Percentiles rank a stretch among this genome's conserved stretches.
These are phyloP conservation scores for Aureobasidium sp. DNA, from an alignment of 2,329 filamentous ascomycete genomes.

Conservation along the genomic window DNA sequence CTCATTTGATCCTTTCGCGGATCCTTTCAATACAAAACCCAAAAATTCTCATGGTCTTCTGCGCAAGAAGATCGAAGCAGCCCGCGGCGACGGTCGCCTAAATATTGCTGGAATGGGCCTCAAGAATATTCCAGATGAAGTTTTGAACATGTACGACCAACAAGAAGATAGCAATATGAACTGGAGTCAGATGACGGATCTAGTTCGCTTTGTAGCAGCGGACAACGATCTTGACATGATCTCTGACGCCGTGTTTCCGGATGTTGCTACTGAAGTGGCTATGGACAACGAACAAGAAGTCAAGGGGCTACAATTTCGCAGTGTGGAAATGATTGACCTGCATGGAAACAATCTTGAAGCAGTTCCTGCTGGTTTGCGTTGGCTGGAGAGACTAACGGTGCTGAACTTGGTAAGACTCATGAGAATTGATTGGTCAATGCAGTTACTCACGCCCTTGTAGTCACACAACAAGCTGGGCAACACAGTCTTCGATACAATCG, in stretches of 20 bases:
- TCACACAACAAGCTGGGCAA: constrained; percentile 75
- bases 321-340: constrained; percentile 71
- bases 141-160: constrained; percentile 82
- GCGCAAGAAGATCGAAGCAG: constrained; percentile 61
- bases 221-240: constrained; percentile 79
- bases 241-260: constrained; percentile 69
- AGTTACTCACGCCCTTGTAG: constrained; percentile 31
- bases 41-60: constrained; percentile 60
- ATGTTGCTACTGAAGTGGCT: constrained; percentile 46
- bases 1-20: constrained; percentile 51
- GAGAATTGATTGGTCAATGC: background rate
- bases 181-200: constrained; percentile 88
- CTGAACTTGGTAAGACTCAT: constrained; percentile 55
- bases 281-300: constrained; percentile 56
- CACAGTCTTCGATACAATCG: constrained; percentile 61
- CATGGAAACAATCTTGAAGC: constrained; percentile 72
- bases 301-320: constrained; percentile 69
- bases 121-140: constrained; percentile 69
- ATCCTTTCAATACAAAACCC: constrained; percentile 63
- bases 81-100: constrained; percentile 68
- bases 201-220: constrained; percentile 74
- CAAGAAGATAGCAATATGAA: constrained; percentile 55
- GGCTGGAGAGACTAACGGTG: constrained; percentile 64
- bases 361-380: constrained; percentile 67
- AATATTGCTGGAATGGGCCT: constrained; percentile 83